A percentile compares a stretch with the other conserved stretches of the same genome.
phyloP scores from a whole-genome alignment of 257 asterid genomes.

The Nicotiana benthamiana region DNA sequence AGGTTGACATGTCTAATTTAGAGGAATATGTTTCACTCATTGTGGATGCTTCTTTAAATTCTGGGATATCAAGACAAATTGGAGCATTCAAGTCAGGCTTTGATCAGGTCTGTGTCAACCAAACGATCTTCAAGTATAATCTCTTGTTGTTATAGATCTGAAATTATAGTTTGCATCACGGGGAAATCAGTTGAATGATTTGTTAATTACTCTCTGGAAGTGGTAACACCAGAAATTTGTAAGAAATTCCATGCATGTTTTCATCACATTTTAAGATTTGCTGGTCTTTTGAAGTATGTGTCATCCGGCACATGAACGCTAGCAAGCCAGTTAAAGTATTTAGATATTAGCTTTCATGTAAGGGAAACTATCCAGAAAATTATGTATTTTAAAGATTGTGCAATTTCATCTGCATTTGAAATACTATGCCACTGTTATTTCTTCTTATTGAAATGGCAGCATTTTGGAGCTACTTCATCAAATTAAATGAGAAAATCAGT shows the following conservation, averaged over 20 bases:
- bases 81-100: constrained; percentile 93
- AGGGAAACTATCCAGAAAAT: not conserved
- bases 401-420: not conserved
- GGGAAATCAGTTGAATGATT: not conserved
- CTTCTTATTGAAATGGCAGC: not conserved
- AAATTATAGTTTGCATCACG: not conserved
- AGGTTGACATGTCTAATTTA: constrained; percentile 65
- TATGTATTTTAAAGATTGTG: not conserved
- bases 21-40: constrained; percentile 57
- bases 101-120: constrained; percentile 48
- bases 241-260: not conserved
- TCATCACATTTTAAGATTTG: not conserved
- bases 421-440: not conserved
- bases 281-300: not conserved
- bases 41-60: constrained; percentile 61
- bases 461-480: not conserved
- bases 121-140: not conserved
- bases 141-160: not conserved
- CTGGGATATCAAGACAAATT: constrained; percentile 84
- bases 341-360: not conserved
- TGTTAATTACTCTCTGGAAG: not conserved
- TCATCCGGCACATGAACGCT: not conserved
- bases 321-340: not conserved
- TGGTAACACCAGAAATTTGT: not conserved
- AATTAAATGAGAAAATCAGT: not conserved